Base-by-base conservation (phyloP, 441 rosid species). In the Populus trichocarpa region DNA sequence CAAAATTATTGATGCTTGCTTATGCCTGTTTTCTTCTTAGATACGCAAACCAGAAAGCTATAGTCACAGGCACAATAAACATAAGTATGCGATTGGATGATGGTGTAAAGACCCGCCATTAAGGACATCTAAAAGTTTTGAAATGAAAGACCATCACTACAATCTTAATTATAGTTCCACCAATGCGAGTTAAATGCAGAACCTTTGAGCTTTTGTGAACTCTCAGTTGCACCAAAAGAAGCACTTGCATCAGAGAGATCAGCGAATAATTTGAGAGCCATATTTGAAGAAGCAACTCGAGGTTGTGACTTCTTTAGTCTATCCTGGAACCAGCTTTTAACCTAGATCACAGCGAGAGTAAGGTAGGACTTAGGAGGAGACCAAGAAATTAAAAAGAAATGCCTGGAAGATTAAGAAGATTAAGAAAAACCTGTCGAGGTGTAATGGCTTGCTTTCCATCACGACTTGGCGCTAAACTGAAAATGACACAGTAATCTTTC, bases 311-410 rank as follows among this genome's bases (percentile, higher is more conserved):
- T 75, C 78, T 85, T 81, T 59, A 74, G 82, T 82, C 84, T 93
- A 70, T 85, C 94, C 77, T 77, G 76, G 79, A 95, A 93, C 97
- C 97, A 95, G 80, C 74, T 79, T 57, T 85, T 87, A 75, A 93
- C 97, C 98, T 93, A 81, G 10, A 71, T 75, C 42, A 72, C 78
- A 83, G 63, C 67, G 69, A 74, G 30, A 70, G 42, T 9, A 75
- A 71, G 75, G 70, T 20, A 67, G 22, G 35, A 75, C 2, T 18
- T 25, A 23, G 33, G 28, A 67, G 46, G 2, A 16, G 77, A 75
- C 28, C 10, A 63, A 18, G 9, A 1, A 61, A 72, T 35, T 8
- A 16, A 50, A 50, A 50, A 50, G 2, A 50, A 50, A 50, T 50
- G 22, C 28, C 36, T 26, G 20, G 57, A 69, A 4, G 42, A 50